Evolutionary conservation across 2,329 filamentous ascomycete genomes (phyloP).

Genomic region (Fusarium circinatum): DNA sequence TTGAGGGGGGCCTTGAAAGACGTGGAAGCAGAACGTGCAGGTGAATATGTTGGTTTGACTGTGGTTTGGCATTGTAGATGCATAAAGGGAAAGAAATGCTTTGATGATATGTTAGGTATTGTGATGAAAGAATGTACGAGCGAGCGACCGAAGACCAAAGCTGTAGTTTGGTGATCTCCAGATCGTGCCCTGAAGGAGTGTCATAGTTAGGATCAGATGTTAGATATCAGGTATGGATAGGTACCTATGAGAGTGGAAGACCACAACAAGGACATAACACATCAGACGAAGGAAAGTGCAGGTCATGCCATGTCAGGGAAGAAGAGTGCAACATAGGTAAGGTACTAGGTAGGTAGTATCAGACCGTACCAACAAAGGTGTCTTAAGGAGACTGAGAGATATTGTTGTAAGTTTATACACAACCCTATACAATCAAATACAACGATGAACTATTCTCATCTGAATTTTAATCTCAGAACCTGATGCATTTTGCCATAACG

Average conservation of each 20-base stretch:
- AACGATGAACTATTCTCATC: constrained; percentile 34
- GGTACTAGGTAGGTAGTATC: not conserved
- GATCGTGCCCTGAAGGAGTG: no score
- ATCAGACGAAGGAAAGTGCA: not conserved
- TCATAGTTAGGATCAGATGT: not conserved
- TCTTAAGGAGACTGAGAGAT: not conserved
- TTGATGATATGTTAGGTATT: not conserved
- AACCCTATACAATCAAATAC: constrained; percentile 22
- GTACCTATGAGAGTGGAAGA: not conserved
- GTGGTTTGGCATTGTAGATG: constrained; percentile 18
- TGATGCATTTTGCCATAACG: constrained; percentile 41
- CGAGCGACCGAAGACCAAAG: not conserved
- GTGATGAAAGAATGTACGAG: constrained; percentile 9
- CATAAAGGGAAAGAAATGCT: not conserved
- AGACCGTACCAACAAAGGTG: not conserved
- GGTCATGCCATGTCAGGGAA: not conserved
- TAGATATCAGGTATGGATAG: not conserved
- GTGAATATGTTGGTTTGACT: constrained; percentile 53
- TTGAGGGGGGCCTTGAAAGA: constrained; percentile 49
- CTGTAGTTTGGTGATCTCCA: not conserved
- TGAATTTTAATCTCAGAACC: constrained; percentile 40
- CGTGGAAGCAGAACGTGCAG: constrained; percentile 66
- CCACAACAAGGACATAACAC: no score
- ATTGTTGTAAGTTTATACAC: constrained; percentile 6
- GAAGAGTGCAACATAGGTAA: not conserved